Evolutionary conservation across 768 basidiomycete genomes (phyloP), one percentile per base, ranked within the genome.

Genomic region (Baorangia bicolor): DNA sequence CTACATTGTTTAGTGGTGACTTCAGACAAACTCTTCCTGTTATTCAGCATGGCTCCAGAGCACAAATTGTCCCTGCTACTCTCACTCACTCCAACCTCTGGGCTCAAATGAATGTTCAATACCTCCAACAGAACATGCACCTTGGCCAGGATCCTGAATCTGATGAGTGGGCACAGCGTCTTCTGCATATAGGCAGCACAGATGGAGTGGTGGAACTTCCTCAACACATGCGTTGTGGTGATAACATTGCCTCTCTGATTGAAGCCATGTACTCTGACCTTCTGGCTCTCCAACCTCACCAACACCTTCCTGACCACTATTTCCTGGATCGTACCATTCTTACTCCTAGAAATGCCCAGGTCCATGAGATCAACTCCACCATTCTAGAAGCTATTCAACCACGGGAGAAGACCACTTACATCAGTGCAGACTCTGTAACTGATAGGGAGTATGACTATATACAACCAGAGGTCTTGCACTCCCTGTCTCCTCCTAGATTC

Each of bases 11-110:
- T 71, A 78, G 77, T 48, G 81, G 79, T 1, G 79, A 83, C 59
- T 81, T 77, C 49, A 69, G 70, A 7, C 81, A 81, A 56, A 79
- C 64, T 1, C 68, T 82, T 0, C 80, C 79, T 38, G 75, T 82
- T 0, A 65, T 82, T 10, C 60, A 57, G 0, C 62, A 69, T 55
- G 79, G 77, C 2, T 65, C n/a, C n/a, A n/a, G n/a, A n/a, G n/a
- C n/a, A n/a, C n/a, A n/a, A n/a, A n/a, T n/a, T n/a, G n/a, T n/a
- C n/a, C n/a, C n/a, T n/a, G n/a, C n/a, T n/a, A n/a, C n/a, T n/a
- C n/a, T n/a, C n/a, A n/a, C n/a, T n/a, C n/a, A n/a, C n/a, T n/a
- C n/a, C n/a, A n/a, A n/a, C n/a, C n/a, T n/a, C n/a, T n/a, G n/a
- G n/a, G n/a, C n/a, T n/a, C n/a, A n/a, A n/a, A n/a, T n/a, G n/a